Conservation (phyloP, 192 early-diverging fungal species). For the Linnemannia elongata region DNA sequence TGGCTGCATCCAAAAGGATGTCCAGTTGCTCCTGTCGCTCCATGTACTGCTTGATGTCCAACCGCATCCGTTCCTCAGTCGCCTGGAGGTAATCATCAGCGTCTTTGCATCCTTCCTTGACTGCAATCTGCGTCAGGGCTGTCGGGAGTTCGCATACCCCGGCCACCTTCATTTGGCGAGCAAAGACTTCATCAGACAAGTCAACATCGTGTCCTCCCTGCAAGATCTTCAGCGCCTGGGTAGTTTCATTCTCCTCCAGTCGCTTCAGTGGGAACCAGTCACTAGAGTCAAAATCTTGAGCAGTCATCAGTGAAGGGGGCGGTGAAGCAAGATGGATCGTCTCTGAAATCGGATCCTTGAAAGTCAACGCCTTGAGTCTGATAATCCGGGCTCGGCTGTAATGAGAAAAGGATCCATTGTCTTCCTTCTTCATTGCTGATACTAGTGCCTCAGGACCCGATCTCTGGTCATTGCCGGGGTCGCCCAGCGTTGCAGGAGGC, state of each 20-base stretch:
- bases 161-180: neutral
- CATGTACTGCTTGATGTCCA: neutral
- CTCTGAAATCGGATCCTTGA: neutral
- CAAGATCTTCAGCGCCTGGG: neutral
- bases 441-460: too few relatives aligned
- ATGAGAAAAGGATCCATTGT: neutral
- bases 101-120: conserved; percentile 9
- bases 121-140: neutral
- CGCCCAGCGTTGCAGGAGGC: neutral
- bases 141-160: neutral
- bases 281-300: neutral
- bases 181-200: neutral
- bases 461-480: neutral
- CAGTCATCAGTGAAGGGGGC: neutral
- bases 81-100: conserved; percentile 6
- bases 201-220: neutral
- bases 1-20: neutral
- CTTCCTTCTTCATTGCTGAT: conserved; percentile 8
- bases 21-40: neutral
- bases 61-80: neutral
- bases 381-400: neutral
- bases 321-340: neutral
- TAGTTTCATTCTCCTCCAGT: neutral
- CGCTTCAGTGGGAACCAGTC: neutral
- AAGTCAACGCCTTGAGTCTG: neutral